Conservation (phyloP, 345 rosid genomes). For the Limnanthes douglasii region DNA sequence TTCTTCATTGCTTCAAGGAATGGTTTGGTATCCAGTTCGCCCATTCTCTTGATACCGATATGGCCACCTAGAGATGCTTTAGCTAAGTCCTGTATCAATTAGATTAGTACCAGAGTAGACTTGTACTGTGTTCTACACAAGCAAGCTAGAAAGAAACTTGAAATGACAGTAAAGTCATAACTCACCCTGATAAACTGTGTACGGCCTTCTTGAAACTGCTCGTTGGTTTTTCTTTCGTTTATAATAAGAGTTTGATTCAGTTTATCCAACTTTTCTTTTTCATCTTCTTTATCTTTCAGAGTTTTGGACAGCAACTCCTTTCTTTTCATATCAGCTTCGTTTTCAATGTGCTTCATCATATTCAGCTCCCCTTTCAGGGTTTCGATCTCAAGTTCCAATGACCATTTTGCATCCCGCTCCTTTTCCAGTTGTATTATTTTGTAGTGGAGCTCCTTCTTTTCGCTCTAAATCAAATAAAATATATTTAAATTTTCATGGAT, state of each 20-base stretch:
- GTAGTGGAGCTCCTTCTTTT: conserved; percentile 55
- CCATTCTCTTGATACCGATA: conserved; percentile 89
- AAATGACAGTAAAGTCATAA: too few relatives aligned
- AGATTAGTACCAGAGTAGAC: too few relatives aligned
- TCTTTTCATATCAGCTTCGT: conserved; percentile 47
- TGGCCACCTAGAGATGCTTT: too few relatives aligned
- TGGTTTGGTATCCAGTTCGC: conserved; percentile 74
- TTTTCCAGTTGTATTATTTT: conserved; percentile 51
- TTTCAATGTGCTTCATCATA: conserved; percentile 62
- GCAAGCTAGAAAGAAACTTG: too few relatives aligned
- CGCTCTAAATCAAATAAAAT: conserved; percentile 32
- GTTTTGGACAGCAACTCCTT: conserved; percentile 42
- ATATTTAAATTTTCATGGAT: too few relatives aligned
- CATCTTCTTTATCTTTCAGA: conserved; percentile 76
- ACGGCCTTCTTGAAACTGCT: conserved; percentile 89
- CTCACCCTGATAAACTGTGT: conserved; percentile 69
- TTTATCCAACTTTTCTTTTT: conserved; percentile 51
- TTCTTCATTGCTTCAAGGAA: conserved; percentile 68
- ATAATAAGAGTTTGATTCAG: conserved; percentile 75
- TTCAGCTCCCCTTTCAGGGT: conserved; percentile 44
- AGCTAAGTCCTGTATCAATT: too few relatives aligned
- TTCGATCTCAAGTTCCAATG: conserved; percentile 73
- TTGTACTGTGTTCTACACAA: too few relatives aligned
- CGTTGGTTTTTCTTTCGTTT: conserved; percentile 70
- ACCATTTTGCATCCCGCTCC: conserved; percentile 72